Conservation (phyloP, 1,139 yeast species). For the Taphrina populina region DNA sequence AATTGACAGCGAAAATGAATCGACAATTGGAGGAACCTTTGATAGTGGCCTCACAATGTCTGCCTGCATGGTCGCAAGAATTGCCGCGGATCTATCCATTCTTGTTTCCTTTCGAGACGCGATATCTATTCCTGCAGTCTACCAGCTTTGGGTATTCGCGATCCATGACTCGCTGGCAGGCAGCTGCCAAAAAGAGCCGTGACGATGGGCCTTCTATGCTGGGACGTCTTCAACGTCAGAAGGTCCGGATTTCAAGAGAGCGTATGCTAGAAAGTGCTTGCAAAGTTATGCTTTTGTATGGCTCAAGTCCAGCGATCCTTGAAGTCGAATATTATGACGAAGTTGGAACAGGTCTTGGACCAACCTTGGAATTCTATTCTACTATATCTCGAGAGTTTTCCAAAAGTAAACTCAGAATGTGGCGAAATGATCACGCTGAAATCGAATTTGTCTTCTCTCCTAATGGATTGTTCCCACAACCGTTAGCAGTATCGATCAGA, state of each 20-base stretch:
- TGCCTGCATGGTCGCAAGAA: constrained; percentile 82
- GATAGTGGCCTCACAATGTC: constrained; percentile 75
- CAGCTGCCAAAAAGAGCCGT: constrained; percentile 37
- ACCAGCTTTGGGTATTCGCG: constrained; percentile 92
- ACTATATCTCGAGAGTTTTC: constrained; percentile 74
- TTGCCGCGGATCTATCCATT: constrained; percentile 75
- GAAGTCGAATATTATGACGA: constrained; percentile 90
- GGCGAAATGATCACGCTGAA: constrained; percentile 56
- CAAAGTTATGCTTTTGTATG: constrained; percentile 73
- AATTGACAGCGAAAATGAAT: constrained; percentile 79
- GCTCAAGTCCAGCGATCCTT: constrained; percentile 72
- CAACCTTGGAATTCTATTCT: constrained; percentile 89
- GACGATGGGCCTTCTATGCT: constrained; percentile 48
- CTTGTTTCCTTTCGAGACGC: constrained; percentile 77
- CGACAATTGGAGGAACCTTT: constrained; percentile 88
- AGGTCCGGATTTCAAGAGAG: constrained; percentile 72
- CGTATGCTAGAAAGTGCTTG: constrained; percentile 74
- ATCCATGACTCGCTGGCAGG: constrained; percentile 74
- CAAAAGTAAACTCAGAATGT: constrained; percentile 57
- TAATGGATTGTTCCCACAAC: constrained; percentile 72
- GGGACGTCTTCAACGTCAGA: constrained; percentile 79
- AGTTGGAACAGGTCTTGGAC: constrained; percentile 96
- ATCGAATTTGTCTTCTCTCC: constrained; percentile 50
- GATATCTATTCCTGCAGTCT: constrained; percentile 75
- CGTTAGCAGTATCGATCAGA: no score